Conservation (phyloP, 345 rosid species). For the Boechera retrofracta region DNA sequence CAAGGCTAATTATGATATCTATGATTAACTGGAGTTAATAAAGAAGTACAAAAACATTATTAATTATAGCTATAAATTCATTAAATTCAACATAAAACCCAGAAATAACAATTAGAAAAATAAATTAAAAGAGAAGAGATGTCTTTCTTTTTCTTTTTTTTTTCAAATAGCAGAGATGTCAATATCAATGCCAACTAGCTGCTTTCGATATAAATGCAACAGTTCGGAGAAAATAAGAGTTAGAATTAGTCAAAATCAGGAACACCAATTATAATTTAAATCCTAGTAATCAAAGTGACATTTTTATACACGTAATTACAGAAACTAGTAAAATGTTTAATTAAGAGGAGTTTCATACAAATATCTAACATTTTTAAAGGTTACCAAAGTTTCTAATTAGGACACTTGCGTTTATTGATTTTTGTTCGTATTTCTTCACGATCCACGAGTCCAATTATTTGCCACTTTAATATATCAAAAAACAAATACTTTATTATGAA, state of each 20-base stretch:
- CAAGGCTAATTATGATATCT: background rate
- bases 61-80: background rate
- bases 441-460: slow-evolving; percentile 42
- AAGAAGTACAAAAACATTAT: background rate
- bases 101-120: background rate
- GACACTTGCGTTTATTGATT: slow-evolving; percentile 37
- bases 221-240: slow-evolving; percentile 27
- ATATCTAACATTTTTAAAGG: slow-evolving; percentile 32
- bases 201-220: slow-evolving; percentile 36
- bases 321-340: slow-evolving; percentile 3
- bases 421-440: slow-evolving; percentile 21
- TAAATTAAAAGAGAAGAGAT: background rate
- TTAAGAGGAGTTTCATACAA: slow-evolving; percentile 31
- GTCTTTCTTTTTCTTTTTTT: too few species aligned
- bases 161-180: slow-evolving; percentile 27
- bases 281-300: slow-evolving; percentile 17
- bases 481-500: slow-evolving; percentile 26
- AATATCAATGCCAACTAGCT: slow-evolving; percentile 44
- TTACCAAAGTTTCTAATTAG: slow-evolving; percentile 34
- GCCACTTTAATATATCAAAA: slow-evolving; percentile 23
- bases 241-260: slow-evolving; percentile 42
- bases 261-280: background rate
- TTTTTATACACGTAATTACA: slow-evolving; percentile 32
- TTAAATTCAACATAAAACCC: background rate
- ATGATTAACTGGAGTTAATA: background rate